Percentiles rank a stretch among this genome's conserved stretches.
These are phyloP conservation scores for Roridomyces roridus DNA, from an alignment of 768 basidiomycete species.

Conservation along the genomic window DNA sequence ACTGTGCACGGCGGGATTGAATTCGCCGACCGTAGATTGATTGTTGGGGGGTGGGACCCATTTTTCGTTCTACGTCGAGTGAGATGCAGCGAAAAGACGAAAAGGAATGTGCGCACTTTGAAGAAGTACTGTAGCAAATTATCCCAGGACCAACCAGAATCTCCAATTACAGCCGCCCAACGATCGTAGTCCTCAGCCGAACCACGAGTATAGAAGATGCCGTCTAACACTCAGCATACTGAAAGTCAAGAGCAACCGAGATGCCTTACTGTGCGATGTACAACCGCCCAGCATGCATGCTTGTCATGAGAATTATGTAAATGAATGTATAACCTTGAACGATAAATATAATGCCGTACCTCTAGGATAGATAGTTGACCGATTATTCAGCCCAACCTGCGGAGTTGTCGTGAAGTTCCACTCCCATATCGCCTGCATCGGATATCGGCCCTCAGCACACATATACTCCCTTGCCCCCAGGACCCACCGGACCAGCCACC, in stretches of 20 bases:
- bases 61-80: slow-evolving; percentile 49
- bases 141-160: slow-evolving; percentile 44
- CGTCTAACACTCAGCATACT: background rate
- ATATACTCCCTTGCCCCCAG: too few relatives aligned
- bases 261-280: slow-evolving; percentile 6
- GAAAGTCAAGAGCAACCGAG: background rate
- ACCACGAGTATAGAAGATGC: slow-evolving; percentile 38
- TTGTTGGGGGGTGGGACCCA: slow-evolving; percentile 40
- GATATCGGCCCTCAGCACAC: too few relatives aligned
- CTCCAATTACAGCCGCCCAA: slow-evolving; percentile 35
- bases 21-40: slow-evolving; percentile 46
- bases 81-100: too few relatives aligned
- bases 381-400: slow-evolving; percentile 25
- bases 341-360: slow-evolving; percentile 17
- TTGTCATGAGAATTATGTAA: too few relatives aligned
- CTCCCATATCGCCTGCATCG: too few relatives aligned
- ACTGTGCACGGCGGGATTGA: slow-evolving; percentile 42
- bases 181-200: slow-evolving; percentile 36
- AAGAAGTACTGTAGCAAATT: slow-evolving; percentile 34
- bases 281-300: slow-evolving; percentile 11
- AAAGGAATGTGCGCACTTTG: too few relatives aligned
- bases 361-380: slow-evolving; percentile 26
- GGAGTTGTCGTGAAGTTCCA: slow-evolving; percentile 37
- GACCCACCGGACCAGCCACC: slow-evolving; percentile 1
- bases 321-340: background rate